Evolutionary conservation across 2,329 filamentous ascomycete species (phyloP).

Genomic region (Calonectria multiphialidica): DNA sequence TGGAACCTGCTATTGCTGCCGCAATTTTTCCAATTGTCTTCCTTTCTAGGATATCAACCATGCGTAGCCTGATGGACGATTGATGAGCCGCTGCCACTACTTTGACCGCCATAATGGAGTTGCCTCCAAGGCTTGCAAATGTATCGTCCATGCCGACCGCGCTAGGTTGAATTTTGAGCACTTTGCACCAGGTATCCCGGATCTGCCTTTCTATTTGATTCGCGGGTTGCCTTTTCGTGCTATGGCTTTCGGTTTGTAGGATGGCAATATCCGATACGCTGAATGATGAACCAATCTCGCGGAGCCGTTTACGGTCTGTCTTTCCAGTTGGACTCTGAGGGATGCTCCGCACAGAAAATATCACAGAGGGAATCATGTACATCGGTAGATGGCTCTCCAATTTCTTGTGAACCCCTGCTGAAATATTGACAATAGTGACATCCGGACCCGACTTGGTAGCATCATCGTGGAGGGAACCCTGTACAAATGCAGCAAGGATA

Average conservation of each 20-base stretch:
- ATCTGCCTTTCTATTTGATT: conserved; percentile 36
- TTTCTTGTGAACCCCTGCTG: neutral
- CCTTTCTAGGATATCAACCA: conserved; percentile 26
- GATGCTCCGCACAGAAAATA: conserved; percentile 19
- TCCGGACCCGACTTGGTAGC: neutral
- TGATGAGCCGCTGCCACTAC: conserved; percentile 43
- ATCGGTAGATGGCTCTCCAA: neutral
- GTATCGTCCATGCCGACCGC: conserved; percentile 56
- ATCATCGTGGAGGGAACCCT: neutral
- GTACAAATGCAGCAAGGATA: conserved; percentile 5
- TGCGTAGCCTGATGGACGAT: conserved; percentile 6
- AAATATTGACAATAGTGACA: neutral
- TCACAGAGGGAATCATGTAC: conserved; percentile 12
- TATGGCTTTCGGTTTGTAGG: neutral
- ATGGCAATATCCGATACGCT: conserved; percentile 54
- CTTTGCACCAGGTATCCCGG: conserved; percentile 50
- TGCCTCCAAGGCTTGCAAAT: conserved; percentile 63
- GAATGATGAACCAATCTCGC: conserved; percentile 17
- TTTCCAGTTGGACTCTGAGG: conserved; percentile 32
- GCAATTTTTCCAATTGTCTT: neutral
- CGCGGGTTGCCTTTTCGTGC: conserved; percentile 3
- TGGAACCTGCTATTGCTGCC: too few relatives aligned
- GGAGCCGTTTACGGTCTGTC: conserved; percentile 24
- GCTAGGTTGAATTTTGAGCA: conserved; percentile 48
- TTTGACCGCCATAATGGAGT: conserved; percentile 63